phyloP scores from a whole-genome alignment of 257 asterid genomes.

The Gynochthodes officinalis region DNA sequence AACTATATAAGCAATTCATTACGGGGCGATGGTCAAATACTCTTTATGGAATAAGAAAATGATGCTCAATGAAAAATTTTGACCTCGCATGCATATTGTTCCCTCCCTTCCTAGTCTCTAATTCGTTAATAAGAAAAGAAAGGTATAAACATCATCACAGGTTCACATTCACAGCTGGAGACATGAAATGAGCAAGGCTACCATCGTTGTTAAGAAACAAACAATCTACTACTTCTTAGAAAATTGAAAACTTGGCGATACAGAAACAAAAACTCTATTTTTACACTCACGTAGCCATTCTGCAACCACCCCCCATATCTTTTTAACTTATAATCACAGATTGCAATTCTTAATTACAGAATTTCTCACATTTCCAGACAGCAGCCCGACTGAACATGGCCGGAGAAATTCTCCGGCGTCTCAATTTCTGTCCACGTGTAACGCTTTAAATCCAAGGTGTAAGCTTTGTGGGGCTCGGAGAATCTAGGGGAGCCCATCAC shows the following conservation, averaged over 20 bases:
- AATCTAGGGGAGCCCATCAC: slow-evolving; percentile 45
- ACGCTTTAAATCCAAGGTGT: slow-evolving; percentile 39
- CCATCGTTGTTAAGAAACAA: neutral
- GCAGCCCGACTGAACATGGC: slow-evolving; percentile 73
- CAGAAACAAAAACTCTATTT: too few relatives aligned
- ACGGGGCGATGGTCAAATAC: neutral
- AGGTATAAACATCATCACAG: neutral
- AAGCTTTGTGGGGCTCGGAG: slow-evolving; percentile 35
- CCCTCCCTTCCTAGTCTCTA: neutral
- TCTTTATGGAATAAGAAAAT: neutral
- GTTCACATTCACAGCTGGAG: too few relatives aligned
- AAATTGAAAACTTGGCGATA: too few relatives aligned
- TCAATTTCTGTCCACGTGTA: slow-evolving; percentile 48
- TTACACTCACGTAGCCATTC: too few relatives aligned
- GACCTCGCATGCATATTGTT: neutral
- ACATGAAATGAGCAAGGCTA: too few relatives aligned
- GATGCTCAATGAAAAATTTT: neutral
- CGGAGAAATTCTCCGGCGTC: slow-evolving; percentile 38
- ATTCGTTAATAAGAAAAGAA: too few relatives aligned
- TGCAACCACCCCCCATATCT: too few relatives aligned
- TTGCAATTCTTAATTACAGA: too few relatives aligned
- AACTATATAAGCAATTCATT: neutral
- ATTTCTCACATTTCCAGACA: slow-evolving; percentile 48
- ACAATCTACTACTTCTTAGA: too few relatives aligned
- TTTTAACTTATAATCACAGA: too few relatives aligned